Evolutionary conservation across 2,329 filamentous ascomycete genomes (phyloP), one percentile per base, ranked within the genome.

Genomic region (Colletotrichum sp.): DNA sequence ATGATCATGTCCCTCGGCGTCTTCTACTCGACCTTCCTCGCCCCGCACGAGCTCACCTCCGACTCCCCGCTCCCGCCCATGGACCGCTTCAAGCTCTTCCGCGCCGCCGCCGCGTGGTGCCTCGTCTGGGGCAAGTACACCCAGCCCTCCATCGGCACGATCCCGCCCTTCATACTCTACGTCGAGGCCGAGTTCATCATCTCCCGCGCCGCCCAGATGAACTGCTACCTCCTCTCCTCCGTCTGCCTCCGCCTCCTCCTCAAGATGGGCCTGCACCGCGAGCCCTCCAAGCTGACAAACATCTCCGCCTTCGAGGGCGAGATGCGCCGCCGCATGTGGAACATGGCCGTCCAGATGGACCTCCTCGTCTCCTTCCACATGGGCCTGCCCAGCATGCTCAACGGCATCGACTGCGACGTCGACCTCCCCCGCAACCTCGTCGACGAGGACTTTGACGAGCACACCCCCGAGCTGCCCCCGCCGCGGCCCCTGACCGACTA

Each of bases 351-450:
- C 30, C 91, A 93, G 79, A 87, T 93, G 62, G 93, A 94, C 79
- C 82, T 92, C 4, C 82, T 94, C 6, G 91, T 93, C 30, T 90
- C 91, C 3, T 94, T 93, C 79, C 92, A 94, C 79, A 88, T 94
- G 75, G 93, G 93, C 3, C 85, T 95, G 70, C 93, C 93, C 4
- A 89, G 89, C 79, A 93, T 94, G 90, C 87, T 94, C 60, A 88
- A 91, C 72, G 86, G 88, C 28, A 89, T 92, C 43, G 92, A 94
- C 75, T 90, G 88, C 62, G 93, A 94, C 79, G 93, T 91, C 0
- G 84, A 87, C 2, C 82, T 91, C 25, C 93, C 93, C 18, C 86
- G 87, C 36, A 94, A 94, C 81, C 81, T 94, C 36, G 87, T 90
- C 68, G 93, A 95, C 80, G 89, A 91, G 36, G 93, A 94, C 80